These are phyloP conservation scores for Penicillium simplicissimum DNA, from an alignment of 495 filamentous ascomycete species.

Conservation along the genomic window DNA sequence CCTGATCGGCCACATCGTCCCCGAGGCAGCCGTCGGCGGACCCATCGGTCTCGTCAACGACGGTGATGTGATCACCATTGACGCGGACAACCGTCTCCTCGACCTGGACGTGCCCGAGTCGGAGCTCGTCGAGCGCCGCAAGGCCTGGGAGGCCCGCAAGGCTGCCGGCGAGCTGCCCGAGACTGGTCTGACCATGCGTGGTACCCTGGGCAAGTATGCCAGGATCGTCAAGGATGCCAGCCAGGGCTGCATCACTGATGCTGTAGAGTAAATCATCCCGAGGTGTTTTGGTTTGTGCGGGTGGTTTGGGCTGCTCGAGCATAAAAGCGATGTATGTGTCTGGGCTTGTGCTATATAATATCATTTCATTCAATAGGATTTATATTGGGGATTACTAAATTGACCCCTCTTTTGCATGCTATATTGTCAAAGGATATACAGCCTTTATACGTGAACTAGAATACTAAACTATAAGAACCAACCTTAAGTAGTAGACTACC, in stretches of 20 bases:
- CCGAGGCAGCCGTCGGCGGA: slow-evolving; percentile 59
- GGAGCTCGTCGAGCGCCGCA: slow-evolving; percentile 66
- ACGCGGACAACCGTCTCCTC: slow-evolving; percentile 51
- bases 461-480: too few species aligned
- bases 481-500: too few species aligned
- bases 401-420: too few species aligned
- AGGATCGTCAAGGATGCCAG: slow-evolving; percentile 65
- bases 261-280: slow-evolving; percentile 33
- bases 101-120: slow-evolving; percentile 51
- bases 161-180: slow-evolving; percentile 36
- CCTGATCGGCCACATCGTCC: slow-evolving; percentile 56
- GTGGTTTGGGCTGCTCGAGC: slow-evolving; percentile 12
- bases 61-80: slow-evolving; percentile 57
- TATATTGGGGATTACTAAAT: too few species aligned
- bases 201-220: slow-evolving; percentile 91
- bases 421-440: too few species aligned
- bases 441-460: too few species aligned
- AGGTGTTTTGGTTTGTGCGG: slow-evolving; percentile 10
- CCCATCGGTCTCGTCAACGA: slow-evolving; percentile 57
- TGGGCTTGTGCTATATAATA: slow-evolving; percentile 29
- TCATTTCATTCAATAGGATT: slow-evolving; percentile 18
- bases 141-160: slow-evolving; percentile 55
- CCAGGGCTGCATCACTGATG: slow-evolving; percentile 59
- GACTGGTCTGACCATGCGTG: slow-evolving; percentile 58
- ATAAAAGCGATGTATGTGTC: slow-evolving; percentile 31